phyloP scores from a whole-genome alignment of 108 stramenopile genomes.

The Nannochloropsis granulata region DNA sequence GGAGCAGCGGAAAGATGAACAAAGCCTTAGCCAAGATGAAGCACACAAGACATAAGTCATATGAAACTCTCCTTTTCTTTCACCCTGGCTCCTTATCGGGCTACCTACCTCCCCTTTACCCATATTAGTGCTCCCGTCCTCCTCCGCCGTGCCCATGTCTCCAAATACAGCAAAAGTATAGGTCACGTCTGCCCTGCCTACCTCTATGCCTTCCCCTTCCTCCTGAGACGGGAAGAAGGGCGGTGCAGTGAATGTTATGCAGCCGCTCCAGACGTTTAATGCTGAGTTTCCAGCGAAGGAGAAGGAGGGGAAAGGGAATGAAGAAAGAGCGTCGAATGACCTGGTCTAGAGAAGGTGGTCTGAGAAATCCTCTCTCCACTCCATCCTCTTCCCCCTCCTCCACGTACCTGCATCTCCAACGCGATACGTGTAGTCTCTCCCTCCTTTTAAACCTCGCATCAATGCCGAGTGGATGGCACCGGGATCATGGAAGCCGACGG shows the following conservation, averaged over 20 bases:
- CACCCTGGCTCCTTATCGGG: background rate
- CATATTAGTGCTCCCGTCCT: background rate
- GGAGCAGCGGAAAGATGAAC: background rate
- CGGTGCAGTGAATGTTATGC: constrained; percentile 1
- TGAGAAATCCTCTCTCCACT: background rate
- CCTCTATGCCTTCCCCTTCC: background rate
- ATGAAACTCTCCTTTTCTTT: too few relatives aligned
- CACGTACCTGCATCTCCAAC: background rate
- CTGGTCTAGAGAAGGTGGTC: background rate
- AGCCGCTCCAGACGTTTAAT: constrained; percentile 1
- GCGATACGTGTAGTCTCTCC: constrained; percentile 3
- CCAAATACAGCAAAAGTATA: constrained; percentile 14
- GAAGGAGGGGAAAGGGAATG: too few relatives aligned
- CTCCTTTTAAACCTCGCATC: constrained; percentile 1
- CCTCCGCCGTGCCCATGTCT: constrained; percentile 29
- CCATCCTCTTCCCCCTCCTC: background rate
- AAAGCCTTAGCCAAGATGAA: background rate
- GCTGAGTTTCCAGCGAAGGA: background rate
- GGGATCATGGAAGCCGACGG: constrained; percentile 16
- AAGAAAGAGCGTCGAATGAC: background rate
- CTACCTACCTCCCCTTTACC: background rate
- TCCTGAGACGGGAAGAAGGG: background rate
- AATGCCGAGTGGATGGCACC: constrained; percentile 12
- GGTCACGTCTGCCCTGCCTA: background rate
- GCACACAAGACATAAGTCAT: too few relatives aligned